phyloP scores from a whole-genome alignment of 805 yeast genomes.

The Lipomyces spencermartinsiae region DNA sequence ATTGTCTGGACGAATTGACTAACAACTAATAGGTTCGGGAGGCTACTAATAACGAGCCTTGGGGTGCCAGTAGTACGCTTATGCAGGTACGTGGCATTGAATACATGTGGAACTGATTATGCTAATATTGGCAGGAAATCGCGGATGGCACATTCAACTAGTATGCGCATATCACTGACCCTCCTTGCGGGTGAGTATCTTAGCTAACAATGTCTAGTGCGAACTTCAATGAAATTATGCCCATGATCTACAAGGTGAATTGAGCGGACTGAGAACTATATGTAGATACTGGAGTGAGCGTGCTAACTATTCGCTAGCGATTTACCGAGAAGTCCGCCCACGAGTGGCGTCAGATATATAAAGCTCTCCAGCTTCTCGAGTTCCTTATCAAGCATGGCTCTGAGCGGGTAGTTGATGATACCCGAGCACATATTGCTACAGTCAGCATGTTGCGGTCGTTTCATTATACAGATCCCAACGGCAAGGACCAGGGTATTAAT shows the following conservation, averaged over 20 bases:
- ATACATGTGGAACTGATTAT: neutral
- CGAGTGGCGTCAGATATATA: constrained; percentile 98
- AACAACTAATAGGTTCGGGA: constrained; percentile 60
- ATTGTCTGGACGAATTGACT: neutral
- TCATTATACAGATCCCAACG: constrained; percentile 92
- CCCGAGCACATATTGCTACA: constrained; percentile 78
- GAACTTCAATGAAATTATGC: constrained; percentile 55
- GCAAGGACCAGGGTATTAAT: constrained; percentile 94
- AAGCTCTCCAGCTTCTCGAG: constrained; percentile 89
- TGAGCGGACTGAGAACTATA: neutral
- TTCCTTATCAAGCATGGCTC: constrained; percentile 90
- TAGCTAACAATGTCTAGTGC: constrained; percentile 34
- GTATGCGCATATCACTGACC: constrained; percentile 34
- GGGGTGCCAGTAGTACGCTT: constrained; percentile 92
- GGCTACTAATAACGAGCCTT: constrained; percentile 98
- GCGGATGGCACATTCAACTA: constrained; percentile 90
- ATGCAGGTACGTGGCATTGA: constrained; percentile 64
- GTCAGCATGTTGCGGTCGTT: constrained; percentile 88
- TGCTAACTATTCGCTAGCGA: constrained; percentile 60
- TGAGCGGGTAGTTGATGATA: constrained; percentile 94
- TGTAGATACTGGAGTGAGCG: neutral
- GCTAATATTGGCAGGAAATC: constrained; percentile 58
- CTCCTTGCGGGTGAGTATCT: neutral
- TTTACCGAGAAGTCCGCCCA: constrained; percentile 95
- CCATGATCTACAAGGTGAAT: constrained; percentile 49